Evolutionary conservation across 345 rosid genomes (phyloP).

Genomic region (Pelargonium nanum): DNA sequence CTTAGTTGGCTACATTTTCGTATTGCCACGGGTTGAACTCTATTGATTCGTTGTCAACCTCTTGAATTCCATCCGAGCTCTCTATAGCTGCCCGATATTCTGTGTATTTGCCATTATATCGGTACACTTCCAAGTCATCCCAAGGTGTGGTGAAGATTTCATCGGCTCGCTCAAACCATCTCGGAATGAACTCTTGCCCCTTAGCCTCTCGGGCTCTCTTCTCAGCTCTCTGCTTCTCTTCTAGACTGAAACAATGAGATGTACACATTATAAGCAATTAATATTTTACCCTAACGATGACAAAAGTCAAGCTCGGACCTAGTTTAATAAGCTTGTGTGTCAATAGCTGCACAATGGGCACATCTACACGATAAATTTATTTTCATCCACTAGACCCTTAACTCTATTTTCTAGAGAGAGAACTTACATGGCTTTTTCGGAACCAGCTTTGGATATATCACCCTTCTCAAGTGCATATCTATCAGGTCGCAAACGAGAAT

Average conservation of each 20-base stretch:
- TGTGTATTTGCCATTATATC: slow-evolving; percentile 56
- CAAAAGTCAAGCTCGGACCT: too few relatives aligned
- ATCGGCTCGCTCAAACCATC: slow-evolving; percentile 56
- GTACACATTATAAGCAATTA: slow-evolving; percentile 2
- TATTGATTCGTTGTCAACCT: slow-evolving; percentile 23
- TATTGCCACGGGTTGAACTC: slow-evolving; percentile 74
- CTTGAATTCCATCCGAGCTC: slow-evolving; percentile 27
- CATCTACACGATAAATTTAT: not conserved
- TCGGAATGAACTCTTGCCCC: slow-evolving; percentile 45
- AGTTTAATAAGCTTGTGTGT: too few relatives aligned
- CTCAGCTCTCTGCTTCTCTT: slow-evolving; percentile 80
- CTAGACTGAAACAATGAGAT: slow-evolving; percentile 24
- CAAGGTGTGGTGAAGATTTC: slow-evolving; percentile 71
- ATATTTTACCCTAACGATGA: too few relatives aligned
- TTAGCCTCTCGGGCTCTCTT: slow-evolving; percentile 57
- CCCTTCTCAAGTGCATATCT: slow-evolving; percentile 74
- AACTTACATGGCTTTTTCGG: slow-evolving; percentile 64
- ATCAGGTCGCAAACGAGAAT: slow-evolving; percentile 77
- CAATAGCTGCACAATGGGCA: too few relatives aligned
- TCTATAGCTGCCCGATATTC: slow-evolving; percentile 45
- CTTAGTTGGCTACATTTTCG: slow-evolving; percentile 23
- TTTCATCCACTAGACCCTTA: not conserved
- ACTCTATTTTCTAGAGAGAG: too few relatives aligned
- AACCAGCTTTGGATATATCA: slow-evolving; percentile 58
- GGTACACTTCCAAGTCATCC: slow-evolving; percentile 78